Evolutionary conservation across 495 filamentous ascomycete species (phyloP), one percentile per base, ranked within the genome.

Genomic region (Penicillium taxi): DNA sequence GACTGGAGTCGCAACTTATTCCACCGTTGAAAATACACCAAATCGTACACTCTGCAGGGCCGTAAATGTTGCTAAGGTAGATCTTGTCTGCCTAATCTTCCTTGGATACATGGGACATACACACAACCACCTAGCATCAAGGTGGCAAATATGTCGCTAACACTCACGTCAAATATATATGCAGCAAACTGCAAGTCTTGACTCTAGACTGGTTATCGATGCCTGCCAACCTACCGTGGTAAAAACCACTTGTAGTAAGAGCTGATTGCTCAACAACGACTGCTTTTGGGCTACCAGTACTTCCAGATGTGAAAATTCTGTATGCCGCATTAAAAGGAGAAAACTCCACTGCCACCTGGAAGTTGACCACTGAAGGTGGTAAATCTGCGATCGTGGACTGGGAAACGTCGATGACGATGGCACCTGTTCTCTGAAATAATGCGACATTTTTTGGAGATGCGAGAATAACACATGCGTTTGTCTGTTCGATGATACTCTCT

Each of bases 401-500:
- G 4, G 26, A 39, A 1, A 19, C 14, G 37, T 74, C 69, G 21
- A 48, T 37, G 5, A 72, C 41, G 1, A 70, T 46, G 8, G 64
- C 59, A 0, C 64, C 72, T 69, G 9, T 45, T 54, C 2, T 65
- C 67, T n/a, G 63, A 66, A 1, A 64, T 70, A 36, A 64, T 68
- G 16, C 66, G 41, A 5, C 26, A 28, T 6, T 8, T 8, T 28
- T 6, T 6, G 26, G 14, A 5, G n/a, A 28, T 8, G 11, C 26
- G 11, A 5, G 6, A 8, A 28, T 6, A 4, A 28, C 26, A 12
- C n/a, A n/a, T n/a, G n/a, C n/a, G n/a, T n/a, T n/a, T n/a, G n/a
- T n/a, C 14, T 41, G 41, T 26, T 68, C 45, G 9, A 76, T 53
- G 32, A 78, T 70, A 14, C 46, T 55, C 16, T 57, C 45, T 26